Base-by-base conservation (phyloP, 164 flowering plant species). In the Vitis rupestris region DNA sequence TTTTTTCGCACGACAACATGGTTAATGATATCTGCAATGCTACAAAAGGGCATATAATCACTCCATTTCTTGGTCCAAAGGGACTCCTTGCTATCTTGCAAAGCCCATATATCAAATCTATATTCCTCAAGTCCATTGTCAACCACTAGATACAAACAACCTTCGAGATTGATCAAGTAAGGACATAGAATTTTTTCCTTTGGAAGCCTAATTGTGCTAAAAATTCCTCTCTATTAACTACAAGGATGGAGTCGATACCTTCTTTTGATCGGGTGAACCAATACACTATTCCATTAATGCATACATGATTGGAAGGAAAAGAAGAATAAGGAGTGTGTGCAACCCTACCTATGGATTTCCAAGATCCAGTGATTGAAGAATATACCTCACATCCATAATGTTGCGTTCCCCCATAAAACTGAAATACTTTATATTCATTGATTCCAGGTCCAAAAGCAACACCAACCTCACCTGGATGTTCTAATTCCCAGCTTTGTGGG, bases 341-440 rank as follows among this genome's bases (percentile, higher is more conserved):
- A 47, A 47, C 70, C 3, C 4, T 11, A 10, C 70, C 70, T 44
- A 67, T 67, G 53, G 4, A 29, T 44, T 63, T 37, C 70, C 70
- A 67, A 3, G 51, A 47, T 15, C 70, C 70, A 58, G 70, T 56
- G 61, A 14, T 53, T 11, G 70, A 58, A 17, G 70, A 56, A 58
- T 14, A 67, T 3, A 67, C 52, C 61, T 67, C 70, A 47, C 63
- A 67, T 23, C 23, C 23, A 23, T 23, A 23, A 23, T 23, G 23
- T 23, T 75, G 6, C 54, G 49, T 48, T 13, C 23, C 1, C 47
- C 7, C 14, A 37, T 57, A 72, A 63, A 76, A 61, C 5, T 72
- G 64, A 54, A 67, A 76, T 29, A 76, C 65, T 49, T 67, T 76
- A 57, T 76, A 76, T 17, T 76, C 72, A 59, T 52, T n/a, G 50